Conservation (phyloP, 139 green algal genomes). For the Klebsormidium nitens region DNA sequence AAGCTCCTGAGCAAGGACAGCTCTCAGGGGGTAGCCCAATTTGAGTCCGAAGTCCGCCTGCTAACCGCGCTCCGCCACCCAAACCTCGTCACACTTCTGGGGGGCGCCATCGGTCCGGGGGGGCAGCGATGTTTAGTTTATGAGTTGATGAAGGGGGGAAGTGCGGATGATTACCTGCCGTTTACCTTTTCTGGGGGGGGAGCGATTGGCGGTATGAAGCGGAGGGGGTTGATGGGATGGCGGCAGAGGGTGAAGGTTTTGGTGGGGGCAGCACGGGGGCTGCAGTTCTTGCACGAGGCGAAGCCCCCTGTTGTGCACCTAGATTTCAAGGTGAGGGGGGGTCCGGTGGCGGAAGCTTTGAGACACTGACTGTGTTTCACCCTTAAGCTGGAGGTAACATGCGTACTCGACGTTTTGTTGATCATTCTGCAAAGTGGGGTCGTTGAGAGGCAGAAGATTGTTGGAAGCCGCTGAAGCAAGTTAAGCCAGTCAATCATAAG, state of each 20-base stretch:
- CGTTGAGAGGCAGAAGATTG: no score
- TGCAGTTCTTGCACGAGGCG: not conserved
- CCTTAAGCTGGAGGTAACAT: no score
- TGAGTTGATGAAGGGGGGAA: not conserved
- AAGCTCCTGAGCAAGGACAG: not conserved
- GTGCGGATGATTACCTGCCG: not conserved
- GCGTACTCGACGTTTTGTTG: no score
- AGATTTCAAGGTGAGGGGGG: not conserved
- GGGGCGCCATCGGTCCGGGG: not conserved
- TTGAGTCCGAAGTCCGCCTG: not conserved
- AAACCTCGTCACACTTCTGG: not conserved
- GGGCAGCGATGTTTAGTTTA: not conserved
- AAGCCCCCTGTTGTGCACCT: slow-evolving; percentile 1
- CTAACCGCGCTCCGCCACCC: not conserved
- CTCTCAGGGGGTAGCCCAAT: not conserved
- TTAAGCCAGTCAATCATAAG: no score
- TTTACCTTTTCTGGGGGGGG: no score
- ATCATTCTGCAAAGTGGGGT: no score
- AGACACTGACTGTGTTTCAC: not conserved
- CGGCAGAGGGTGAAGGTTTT: not conserved
- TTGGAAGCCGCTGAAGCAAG: no score
- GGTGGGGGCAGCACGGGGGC: not conserved
- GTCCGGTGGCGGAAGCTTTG: no score
- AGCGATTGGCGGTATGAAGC: no score
- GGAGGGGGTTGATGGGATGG: not conserved